Evolutionary conservation across 1,139 yeast species (phyloP).

Genomic region (Yamadazyma jaroonii): DNA sequence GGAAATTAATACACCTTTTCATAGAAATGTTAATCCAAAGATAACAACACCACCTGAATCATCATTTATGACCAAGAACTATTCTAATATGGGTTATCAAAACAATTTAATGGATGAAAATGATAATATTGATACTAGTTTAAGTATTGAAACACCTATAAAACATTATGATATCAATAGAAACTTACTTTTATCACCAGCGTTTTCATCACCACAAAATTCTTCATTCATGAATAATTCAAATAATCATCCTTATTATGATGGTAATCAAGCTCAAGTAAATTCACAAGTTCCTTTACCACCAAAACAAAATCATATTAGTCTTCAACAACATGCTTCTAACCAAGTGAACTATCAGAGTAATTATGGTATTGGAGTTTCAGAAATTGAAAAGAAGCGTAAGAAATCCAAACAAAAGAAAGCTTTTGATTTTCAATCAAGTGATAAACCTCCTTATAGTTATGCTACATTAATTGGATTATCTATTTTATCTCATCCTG

Average conservation of each 20-base stretch:
- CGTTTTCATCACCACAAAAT: slow-evolving; percentile 46
- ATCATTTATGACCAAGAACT: slow-evolving; percentile 10
- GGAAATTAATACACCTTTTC: slow-evolving; percentile 17
- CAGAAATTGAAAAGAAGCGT: slow-evolving; percentile 14
- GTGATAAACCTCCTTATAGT: slow-evolving; percentile 84
- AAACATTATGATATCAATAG: slow-evolving; percentile 11
- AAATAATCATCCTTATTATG: neutral
- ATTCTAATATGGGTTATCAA: slow-evolving; percentile 1
- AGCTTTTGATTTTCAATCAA: slow-evolving; percentile 39
- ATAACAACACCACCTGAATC: slow-evolving; percentile 40
- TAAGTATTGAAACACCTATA: slow-evolving; percentile 18
- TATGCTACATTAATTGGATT: slow-evolving; percentile 93
- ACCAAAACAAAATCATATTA: neutral
- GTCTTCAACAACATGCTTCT: neutral
- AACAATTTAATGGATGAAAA: slow-evolving; percentile 1
- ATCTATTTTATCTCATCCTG: slow-evolving; percentile 85
- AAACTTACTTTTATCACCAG: slow-evolving; percentile 37
- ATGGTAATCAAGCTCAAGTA: neutral
- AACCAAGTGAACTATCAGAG: neutral
- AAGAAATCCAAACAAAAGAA: slow-evolving; percentile 15
- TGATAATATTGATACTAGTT: slow-evolving; percentile 6
- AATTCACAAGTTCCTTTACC: neutral
- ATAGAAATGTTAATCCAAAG: slow-evolving; percentile 15
- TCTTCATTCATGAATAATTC: slow-evolving; percentile 3
- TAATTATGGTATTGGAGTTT: slow-evolving; percentile 10